Base-by-base conservation (phyloP, 306 rosid species). In the Malus fusca region DNA sequence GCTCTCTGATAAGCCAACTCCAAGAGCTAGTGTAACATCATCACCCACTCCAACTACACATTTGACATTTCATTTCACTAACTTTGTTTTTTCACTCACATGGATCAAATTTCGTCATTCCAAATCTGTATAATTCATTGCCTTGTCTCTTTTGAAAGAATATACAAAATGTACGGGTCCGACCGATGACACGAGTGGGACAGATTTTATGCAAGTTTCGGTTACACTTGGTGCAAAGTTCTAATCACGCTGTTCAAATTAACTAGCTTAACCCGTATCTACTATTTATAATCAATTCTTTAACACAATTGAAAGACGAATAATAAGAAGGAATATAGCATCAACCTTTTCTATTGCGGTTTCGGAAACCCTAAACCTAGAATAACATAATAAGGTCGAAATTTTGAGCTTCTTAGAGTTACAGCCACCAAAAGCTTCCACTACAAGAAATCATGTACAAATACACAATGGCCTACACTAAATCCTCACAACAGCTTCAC, bases 401-500 rank as follows among this genome's bases (percentile, higher is more conserved):
- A 19, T 22, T 61, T 52, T 52, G 28, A 42, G 66, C 28, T 66
- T 40, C 69, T 26, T 31, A 42, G 60, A 75, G 74, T 77, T 73
- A 77, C 79, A 82, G 66, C 84, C 89, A 87, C 85, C 82, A 83
- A 82, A 69, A 73, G 64, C 89, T 86, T 48, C 78, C 86, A 87
- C 86, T 85, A 87, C 75, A 82, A 79, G 69, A 82, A 91, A 76
- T 73, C 84, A 88, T 88, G 90, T 82, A 87, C 88, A 84, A 82
- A 82, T 84, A 79, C 86, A 84, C 82, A 79, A 84, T 71, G 81
- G 44, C 73, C 86, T 84, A 84, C 26, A 56, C 77, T 88, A 75
- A 58, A 78, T 80, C 87, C 89, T 80, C 84, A 64, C 87, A 46
- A 4, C 42, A 80, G 88, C 90, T 88, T 87, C 91, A 82, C 87